Evolutionary conservation across 495 filamentous ascomycete species (phyloP).

Genomic region (Penicillium flavigenum): DNA sequence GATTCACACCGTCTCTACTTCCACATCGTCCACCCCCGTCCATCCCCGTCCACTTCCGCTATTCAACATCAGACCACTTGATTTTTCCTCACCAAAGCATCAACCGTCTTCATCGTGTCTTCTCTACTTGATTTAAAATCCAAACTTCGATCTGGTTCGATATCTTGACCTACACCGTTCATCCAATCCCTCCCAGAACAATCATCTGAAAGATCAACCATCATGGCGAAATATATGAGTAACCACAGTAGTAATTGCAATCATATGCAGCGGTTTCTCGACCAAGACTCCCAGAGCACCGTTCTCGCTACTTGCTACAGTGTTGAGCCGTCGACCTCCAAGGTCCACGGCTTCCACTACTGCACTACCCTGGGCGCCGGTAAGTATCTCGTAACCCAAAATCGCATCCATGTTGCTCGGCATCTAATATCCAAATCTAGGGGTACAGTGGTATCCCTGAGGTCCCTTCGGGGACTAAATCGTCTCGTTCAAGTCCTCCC

Average conservation of each 20-base stretch:
- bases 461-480: conserved; percentile 80
- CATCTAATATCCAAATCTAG: conserved; percentile 37
- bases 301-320: conserved; percentile 86
- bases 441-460: conserved; percentile 97
- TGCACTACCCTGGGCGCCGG: conserved; percentile 82
- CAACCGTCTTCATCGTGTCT: conserved; percentile 13
- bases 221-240: conserved; percentile 59
- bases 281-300: conserved; percentile 55
- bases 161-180: conserved; percentile 11
- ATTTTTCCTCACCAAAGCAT: neutral
- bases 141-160: neutral
- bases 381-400: conserved; percentile 35
- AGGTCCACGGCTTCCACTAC: conserved; percentile 86
- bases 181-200: conserved; percentile 12
- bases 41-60: neutral
- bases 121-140: neutral
- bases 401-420: neutral
- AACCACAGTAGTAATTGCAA: conserved; percentile 71
- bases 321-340: conserved; percentile 51
- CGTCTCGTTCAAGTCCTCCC: conserved; percentile 79
- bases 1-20: conserved; percentile 6
- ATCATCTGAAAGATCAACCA: conserved; percentile 17
- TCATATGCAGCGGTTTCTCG: conserved; percentile 53
- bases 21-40: neutral
- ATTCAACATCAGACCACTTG: conserved; percentile 3